Percentiles rank a stretch among this genome's conserved stretches.
phyloP scores from a whole-genome alignment of 2,329 filamentous ascomycete species.

The Scopulariopsis brevicaulis region DNA sequence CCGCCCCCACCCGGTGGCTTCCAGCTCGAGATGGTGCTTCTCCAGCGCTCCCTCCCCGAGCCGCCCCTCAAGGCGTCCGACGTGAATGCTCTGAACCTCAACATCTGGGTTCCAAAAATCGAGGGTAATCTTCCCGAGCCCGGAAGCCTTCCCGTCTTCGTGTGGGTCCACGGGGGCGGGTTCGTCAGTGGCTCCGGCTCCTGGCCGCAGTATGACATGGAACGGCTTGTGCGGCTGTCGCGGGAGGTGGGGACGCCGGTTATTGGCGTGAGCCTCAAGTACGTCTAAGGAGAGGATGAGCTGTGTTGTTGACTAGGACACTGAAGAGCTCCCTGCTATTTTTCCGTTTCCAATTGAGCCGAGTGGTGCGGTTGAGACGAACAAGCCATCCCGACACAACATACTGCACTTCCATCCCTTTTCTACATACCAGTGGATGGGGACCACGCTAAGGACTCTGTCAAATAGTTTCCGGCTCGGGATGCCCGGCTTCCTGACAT shows the following conservation, averaged over 20 bases:
- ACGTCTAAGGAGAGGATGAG: constrained; percentile 6
- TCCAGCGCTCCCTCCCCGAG: neutral
- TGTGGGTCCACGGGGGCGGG: constrained; percentile 42
- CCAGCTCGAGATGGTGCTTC: neutral
- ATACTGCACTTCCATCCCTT: neutral
- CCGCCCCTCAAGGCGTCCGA: constrained; percentile 23
- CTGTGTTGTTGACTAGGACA: too few species aligned
- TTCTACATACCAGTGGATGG: too few species aligned
- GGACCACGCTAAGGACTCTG: too few species aligned
- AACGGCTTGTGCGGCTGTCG: constrained; percentile 30
- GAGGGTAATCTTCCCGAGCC: constrained; percentile 3
- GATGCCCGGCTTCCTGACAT: constrained; percentile 32
- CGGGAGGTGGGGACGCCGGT: constrained; percentile 26
- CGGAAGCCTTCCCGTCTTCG: constrained; percentile 33
- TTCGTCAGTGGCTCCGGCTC: constrained; percentile 35
- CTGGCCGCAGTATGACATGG: constrained; percentile 39
- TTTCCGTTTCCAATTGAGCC: too few species aligned
- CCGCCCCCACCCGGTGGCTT: neutral
- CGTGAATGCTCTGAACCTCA: constrained; percentile 37
- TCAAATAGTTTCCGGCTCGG: constrained; percentile 33
- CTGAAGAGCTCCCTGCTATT: too few species aligned
- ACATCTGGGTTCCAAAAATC: constrained; percentile 31
- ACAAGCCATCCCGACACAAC: too few species aligned
- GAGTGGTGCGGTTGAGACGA: too few species aligned
- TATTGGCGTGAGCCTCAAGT: constrained; percentile 22